Base-by-base conservation (phyloP, 345 rosid species). In the Zanthoxylum bungeanum region DNA sequence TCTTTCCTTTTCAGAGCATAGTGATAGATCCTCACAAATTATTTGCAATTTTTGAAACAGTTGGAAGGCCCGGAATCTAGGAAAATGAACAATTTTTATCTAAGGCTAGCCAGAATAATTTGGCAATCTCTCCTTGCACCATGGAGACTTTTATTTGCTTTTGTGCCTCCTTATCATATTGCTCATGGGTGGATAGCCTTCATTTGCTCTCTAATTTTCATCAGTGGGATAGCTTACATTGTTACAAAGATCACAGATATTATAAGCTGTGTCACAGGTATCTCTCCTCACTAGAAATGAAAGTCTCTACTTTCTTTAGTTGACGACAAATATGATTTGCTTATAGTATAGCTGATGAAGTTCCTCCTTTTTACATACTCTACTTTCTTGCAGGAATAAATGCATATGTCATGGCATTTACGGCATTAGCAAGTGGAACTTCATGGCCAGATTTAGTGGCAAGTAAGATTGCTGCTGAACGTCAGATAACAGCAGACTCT, bases 371-470 rank as follows among this genome's bases (percentile, higher is more conserved):
- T 57, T n/a, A 34, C 9, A 5, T 73, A 6, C 64, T 60, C 22
- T 60, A 17, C 52, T 21, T 24, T 49, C 21, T 67, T 69, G 68
- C 88, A 94, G 98, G 95, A 72, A 83, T 94, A 81, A 86, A 94
- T 84, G 79, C 93, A 66, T 94, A 94, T 80, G 93, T 94, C 80
- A 88, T 94, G 75, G 97, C 97, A 73, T 90, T 94, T 64, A 94
- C 98, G 24, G 97, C 93, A 50, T 79, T 94, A 61, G 98, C 98
- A n/a, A 39, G 75, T 76, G 97, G 97, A 76, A 91, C 98, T 55
- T 94, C 98, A 34, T 94, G 98, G 97, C 98, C 97, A 25, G 98
- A 94, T 75, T 80, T 94, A 68, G 97, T 94, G 72, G 97, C 97
- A 10, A 91, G 98, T 77, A 94, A 91, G 88, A 94, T 94, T 64